phyloP scores from a whole-genome alignment of 495 filamentous ascomycete species.

The Thozetella sp. region DNA sequence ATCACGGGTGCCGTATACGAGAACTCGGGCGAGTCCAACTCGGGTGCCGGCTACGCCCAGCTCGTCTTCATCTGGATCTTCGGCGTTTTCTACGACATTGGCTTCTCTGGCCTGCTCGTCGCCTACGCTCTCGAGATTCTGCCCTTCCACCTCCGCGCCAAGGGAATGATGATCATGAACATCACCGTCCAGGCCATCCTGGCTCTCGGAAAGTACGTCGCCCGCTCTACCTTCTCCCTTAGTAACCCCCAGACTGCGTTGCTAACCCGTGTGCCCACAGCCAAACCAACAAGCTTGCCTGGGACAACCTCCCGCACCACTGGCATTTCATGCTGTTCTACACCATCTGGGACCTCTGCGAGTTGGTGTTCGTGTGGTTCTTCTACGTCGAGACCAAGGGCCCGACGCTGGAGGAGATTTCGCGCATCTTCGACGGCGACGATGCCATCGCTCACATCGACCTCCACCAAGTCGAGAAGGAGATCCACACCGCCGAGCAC shows the following conservation, averaged over 20 bases:
- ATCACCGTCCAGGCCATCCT: conserved; percentile 62
- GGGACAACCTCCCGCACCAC: conserved; percentile 52
- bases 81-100: conserved; percentile 61
- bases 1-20: conserved; percentile 59
- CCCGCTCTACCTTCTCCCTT: background rate
- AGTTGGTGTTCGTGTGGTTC: conserved; percentile 65
- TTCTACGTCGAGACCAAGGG: conserved; percentile 69
- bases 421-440: conserved; percentile 60
- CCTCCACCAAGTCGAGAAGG: conserved; percentile 47
- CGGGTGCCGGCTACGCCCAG: conserved; percentile 47
- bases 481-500: conserved; percentile 36
- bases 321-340: conserved; percentile 69
- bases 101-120: conserved; percentile 63
- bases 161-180: conserved; percentile 69
- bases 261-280: conserved; percentile 28
- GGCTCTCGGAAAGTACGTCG: conserved; percentile 53
- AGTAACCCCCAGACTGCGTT: background rate
- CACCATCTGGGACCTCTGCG: conserved; percentile 59
- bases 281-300: conserved; percentile 64
- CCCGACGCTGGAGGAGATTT: conserved; percentile 65
- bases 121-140: conserved; percentile 69
- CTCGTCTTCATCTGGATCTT: conserved; percentile 65
- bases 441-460: conserved; percentile 52
- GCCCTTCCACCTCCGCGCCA: conserved; percentile 69
- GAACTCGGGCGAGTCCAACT: conserved; percentile 34